Conservation (phyloP, 2,329 filamentous ascomycete species). For the Cordyceps pruinosa region DNA sequence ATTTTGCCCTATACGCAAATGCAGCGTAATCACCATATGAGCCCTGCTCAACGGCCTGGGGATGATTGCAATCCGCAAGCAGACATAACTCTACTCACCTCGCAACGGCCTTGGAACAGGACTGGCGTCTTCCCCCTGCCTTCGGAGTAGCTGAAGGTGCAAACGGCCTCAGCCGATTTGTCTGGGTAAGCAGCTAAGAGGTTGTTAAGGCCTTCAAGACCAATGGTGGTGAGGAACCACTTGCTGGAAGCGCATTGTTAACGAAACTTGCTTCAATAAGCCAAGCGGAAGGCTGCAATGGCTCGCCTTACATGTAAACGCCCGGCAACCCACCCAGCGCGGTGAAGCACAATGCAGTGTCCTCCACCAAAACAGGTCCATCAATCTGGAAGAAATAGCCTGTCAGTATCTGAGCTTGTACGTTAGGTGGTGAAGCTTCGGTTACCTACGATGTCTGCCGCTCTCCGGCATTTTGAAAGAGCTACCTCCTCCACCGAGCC, state of each 20-base stretch:
- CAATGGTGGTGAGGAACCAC: slow-evolving; percentile 82
- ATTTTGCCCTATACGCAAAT: slow-evolving; percentile 55
- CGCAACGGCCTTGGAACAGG: slow-evolving; percentile 85
- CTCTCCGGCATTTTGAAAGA: slow-evolving; percentile 74
- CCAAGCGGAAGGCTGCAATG: not conserved
- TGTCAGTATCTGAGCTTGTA: not conserved
- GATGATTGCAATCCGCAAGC: too few relatives aligned
- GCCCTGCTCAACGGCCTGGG: too few relatives aligned
- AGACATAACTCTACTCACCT: slow-evolving; percentile 55
- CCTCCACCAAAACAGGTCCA: slow-evolving; percentile 89
- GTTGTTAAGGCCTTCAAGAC: slow-evolving; percentile 81
- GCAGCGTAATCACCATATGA: not conserved
- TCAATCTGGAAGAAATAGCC: slow-evolving; percentile 49
- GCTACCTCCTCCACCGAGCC: slow-evolving; percentile 90
- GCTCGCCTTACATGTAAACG: slow-evolving; percentile 76
- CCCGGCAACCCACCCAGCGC: slow-evolving; percentile 87
- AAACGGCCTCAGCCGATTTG: slow-evolving; percentile 87
- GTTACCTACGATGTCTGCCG: slow-evolving; percentile 60
- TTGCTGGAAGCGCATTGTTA: slow-evolving; percentile 53
- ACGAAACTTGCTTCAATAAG: not conserved
- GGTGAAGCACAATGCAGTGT: slow-evolving; percentile 90
- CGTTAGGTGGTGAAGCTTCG: too few relatives aligned
- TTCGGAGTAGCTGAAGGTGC: slow-evolving; percentile 87
- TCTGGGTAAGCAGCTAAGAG: slow-evolving; percentile 82
- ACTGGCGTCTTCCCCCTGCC: slow-evolving; percentile 79